Percentiles rank a stretch among this genome's conserved stretches.
phyloP scores from a whole-genome alignment of 2,329 filamentous ascomycete genomes.

The Byssoonygena ceratinophila region DNA sequence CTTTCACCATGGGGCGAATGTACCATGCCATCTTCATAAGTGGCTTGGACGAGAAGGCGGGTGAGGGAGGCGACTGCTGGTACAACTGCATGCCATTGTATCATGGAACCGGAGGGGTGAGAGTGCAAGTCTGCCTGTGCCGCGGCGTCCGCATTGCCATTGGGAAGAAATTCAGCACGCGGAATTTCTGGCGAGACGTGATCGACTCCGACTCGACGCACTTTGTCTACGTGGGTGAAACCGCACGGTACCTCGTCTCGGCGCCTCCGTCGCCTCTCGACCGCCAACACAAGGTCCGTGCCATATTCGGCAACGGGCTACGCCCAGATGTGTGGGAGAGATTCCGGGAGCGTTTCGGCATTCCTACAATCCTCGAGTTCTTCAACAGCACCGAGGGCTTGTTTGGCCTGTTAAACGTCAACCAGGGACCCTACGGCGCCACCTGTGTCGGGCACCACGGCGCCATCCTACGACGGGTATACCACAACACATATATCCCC shows the following conservation, averaged over 20 bases:
- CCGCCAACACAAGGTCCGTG: constrained; percentile 36
- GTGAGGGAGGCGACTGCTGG: constrained; percentile 47
- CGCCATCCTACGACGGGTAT: constrained; percentile 44
- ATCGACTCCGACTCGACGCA: constrained; percentile 56
- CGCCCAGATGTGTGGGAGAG: constrained; percentile 56
- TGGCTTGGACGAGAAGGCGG: constrained; percentile 22
- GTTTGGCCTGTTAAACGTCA: constrained; percentile 51
- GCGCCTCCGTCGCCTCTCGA: constrained; percentile 45
- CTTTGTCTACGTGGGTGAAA: constrained; percentile 71
- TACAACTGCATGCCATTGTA: constrained; percentile 71
- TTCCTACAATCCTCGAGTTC: constrained; percentile 55
- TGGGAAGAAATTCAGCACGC: constrained; percentile 50
- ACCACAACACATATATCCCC: constrained; percentile 50
- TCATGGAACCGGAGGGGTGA: constrained; percentile 61
- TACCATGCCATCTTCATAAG: constrained; percentile 32
- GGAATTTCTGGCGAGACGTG: constrained; percentile 62
- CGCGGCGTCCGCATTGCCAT: constrained; percentile 38
- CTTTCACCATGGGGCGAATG: constrained; percentile 46
- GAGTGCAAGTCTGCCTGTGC: constrained; percentile 46
- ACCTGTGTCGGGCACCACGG: constrained; percentile 63
- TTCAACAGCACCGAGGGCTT: constrained; percentile 69
- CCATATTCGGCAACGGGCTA: constrained; percentile 42
- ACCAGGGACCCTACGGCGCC: constrained; percentile 51
- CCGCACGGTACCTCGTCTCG: constrained; percentile 61
- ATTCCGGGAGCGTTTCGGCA: constrained; percentile 39